Conservation (phyloP, 768 basidiomycete genomes). For the Cystofilobasidium macerans region DNA sequence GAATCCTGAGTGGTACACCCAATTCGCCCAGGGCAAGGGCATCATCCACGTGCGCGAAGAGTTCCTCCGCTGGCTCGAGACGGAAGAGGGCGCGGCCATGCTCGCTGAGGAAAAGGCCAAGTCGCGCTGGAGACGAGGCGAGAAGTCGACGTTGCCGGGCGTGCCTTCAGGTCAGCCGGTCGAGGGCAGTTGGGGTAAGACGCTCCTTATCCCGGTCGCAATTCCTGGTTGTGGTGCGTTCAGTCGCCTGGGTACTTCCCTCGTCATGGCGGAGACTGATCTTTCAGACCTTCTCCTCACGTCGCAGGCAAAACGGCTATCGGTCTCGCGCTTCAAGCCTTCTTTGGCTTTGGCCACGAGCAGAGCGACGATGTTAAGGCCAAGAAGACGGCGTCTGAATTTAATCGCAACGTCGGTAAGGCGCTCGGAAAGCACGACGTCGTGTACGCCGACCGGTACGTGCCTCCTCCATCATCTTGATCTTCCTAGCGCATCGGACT, state of each 20-base stretch:
- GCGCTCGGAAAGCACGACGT: constrained; percentile 57
- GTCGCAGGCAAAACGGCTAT: constrained; percentile 75
- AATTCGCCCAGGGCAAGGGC: constrained; percentile 60
- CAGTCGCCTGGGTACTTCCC: too few species aligned
- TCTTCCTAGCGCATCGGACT: background rate
- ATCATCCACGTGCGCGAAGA: constrained; percentile 72
- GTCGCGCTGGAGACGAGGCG: background rate
- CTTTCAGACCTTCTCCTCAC: background rate
- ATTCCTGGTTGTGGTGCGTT: constrained; percentile 82
- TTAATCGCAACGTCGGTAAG: constrained; percentile 55
- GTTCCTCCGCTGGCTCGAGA: constrained; percentile 60
- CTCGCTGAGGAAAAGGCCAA: constrained; percentile 27
- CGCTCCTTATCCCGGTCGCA: constrained; percentile 75
- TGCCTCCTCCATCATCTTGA: constrained; percentile 12
- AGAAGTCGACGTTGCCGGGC: constrained; percentile 28
- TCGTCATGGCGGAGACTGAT: background rate
- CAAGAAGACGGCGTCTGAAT: constrained; percentile 61
- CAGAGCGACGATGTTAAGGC: constrained; percentile 79
- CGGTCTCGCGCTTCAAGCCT: constrained; percentile 59
- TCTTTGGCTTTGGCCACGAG: constrained; percentile 81
- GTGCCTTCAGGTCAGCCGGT: constrained; percentile 29
- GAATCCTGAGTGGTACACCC: constrained; percentile 52
- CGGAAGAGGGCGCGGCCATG: constrained; percentile 41
- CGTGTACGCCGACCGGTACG: constrained; percentile 86
- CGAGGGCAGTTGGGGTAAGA: constrained; percentile 48